These are phyloP conservation scores for Coelastrella sp. DNA, from an alignment of 139 green algal species.

Conservation along the genomic window DNA sequence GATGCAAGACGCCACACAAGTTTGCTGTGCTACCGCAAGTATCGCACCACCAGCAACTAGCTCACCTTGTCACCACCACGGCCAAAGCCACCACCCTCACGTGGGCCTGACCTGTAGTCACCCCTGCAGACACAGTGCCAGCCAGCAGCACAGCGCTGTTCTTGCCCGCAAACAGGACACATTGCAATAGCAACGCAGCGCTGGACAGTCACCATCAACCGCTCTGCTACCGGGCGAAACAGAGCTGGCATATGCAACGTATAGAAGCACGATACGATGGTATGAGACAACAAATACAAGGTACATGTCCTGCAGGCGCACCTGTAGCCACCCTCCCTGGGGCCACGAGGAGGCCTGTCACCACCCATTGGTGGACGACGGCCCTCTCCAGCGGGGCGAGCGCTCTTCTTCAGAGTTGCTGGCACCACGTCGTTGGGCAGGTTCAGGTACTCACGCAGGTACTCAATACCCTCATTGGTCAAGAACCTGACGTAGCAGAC, in stretches of 20 bases:
- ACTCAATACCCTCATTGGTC: slow-evolving; percentile 98
- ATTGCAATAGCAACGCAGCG: too few species aligned
- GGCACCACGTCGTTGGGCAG: slow-evolving; percentile 95
- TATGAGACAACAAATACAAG: too few species aligned
- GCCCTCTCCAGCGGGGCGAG: slow-evolving; percentile 72
- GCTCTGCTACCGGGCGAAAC: too few species aligned
- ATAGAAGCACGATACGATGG: too few species aligned
- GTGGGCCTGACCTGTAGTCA: slow-evolving; percentile 68
- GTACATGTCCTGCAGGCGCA: slow-evolving; percentile 54
- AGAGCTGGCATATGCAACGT: too few species aligned
- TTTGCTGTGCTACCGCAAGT: too few species aligned
- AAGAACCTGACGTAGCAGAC: too few species aligned
- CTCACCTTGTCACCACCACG: slow-evolving; percentile 58
- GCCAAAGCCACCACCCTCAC: slow-evolving; percentile 69
- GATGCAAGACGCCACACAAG: too few species aligned
- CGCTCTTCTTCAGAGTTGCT: slow-evolving; percentile 96
- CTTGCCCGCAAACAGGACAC: too few species aligned
- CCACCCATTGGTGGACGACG: slow-evolving; percentile 48
- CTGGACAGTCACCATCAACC: too few species aligned
- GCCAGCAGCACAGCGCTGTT: not conserved
- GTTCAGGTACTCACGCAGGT: slow-evolving; percentile 98
- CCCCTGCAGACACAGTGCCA: slow-evolving; percentile 50
- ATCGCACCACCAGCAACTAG: not conserved
- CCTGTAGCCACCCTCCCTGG: slow-evolving; percentile 66
- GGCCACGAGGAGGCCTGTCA: slow-evolving; percentile 60